Evolutionary conservation across 73 alveolate species (phyloP).

Genomic region (Diophrys appendiculata): DNA sequence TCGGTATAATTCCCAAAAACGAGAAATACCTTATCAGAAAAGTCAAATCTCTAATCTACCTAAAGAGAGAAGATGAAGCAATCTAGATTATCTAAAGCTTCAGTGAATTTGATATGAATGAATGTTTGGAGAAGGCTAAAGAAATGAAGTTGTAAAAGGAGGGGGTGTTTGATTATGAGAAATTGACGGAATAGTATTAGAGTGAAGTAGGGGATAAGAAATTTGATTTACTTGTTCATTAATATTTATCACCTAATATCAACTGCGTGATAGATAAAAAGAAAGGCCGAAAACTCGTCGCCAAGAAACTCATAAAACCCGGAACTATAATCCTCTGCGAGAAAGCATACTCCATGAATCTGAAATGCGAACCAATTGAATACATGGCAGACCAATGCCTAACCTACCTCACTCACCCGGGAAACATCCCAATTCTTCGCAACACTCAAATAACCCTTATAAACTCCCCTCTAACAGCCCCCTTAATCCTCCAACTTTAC

Average conservation of each 20-base stretch:
- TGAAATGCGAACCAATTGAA: too few relatives aligned
- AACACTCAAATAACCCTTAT: too few relatives aligned
- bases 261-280: too few relatives aligned
- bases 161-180: not conserved
- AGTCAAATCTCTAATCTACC: not conserved
- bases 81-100: not conserved
- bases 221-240: not conserved
- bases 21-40: not conserved
- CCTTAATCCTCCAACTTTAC: too few relatives aligned
- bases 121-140: not conserved
- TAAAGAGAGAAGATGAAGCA: not conserved
- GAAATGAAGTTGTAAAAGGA: not conserved
- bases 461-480: too few relatives aligned
- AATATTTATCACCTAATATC: not conserved
- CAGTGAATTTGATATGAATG: not conserved
- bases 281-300: too few relatives aligned
- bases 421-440: too few relatives aligned
- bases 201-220: not conserved
- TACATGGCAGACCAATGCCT: too few relatives aligned
- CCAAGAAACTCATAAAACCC: too few relatives aligned
- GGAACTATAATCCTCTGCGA: too few relatives aligned
- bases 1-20: not conserved
- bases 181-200: not conserved
- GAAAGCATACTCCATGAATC: too few relatives aligned
- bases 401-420: too few relatives aligned